phyloP scores from a whole-genome alignment of 495 filamentous ascomycete species.

The Aspergillus leporis region DNA sequence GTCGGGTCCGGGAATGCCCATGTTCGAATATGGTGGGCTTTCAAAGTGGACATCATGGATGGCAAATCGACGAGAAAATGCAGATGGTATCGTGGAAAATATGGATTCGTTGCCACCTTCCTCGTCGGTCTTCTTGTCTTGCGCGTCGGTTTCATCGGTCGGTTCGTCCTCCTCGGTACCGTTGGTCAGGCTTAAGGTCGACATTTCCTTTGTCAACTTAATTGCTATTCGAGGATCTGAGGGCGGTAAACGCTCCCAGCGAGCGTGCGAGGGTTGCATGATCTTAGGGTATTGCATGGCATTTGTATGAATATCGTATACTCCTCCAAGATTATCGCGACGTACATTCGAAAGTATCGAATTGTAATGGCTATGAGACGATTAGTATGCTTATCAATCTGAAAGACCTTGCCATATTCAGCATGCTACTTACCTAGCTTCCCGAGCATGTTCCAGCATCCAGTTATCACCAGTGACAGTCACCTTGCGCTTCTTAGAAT shows the following conservation, averaged over 20 bases:
- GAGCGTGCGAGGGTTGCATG: slow-evolving; percentile 87
- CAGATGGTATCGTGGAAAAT: slow-evolving; percentile 64
- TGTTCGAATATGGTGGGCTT: slow-evolving; percentile 55
- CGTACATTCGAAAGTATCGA: slow-evolving; percentile 62
- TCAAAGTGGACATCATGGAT: slow-evolving; percentile 71
- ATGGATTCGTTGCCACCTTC: slow-evolving; percentile 26
- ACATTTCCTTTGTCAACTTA: slow-evolving; percentile 38
- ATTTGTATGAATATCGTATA: slow-evolving; percentile 95
- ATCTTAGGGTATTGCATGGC: slow-evolving; percentile 79
- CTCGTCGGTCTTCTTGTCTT: slow-evolving; percentile 16
- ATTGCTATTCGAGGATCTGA: slow-evolving; percentile 28
- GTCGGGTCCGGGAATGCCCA: slow-evolving; percentile 67
- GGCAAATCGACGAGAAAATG: slow-evolving; percentile 71
- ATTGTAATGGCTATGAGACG: slow-evolving; percentile 71
- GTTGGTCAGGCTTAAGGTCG: slow-evolving; percentile 39
- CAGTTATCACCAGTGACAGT: slow-evolving; percentile 96
- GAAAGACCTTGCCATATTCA: slow-evolving; percentile 8
- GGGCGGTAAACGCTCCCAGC: slow-evolving; percentile 67
- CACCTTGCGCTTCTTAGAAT: slow-evolving; percentile 77
- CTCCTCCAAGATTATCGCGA: slow-evolving; percentile 65
- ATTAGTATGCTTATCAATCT: slow-evolving; percentile 25
- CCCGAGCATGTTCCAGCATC: slow-evolving; percentile 91
- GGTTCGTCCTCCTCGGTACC: slow-evolving; percentile 27
- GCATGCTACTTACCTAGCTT: slow-evolving; percentile 68
- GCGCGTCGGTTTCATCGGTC: slow-evolving; percentile 12